phyloP scores from a whole-genome alignment of 148 eudicot genomes.

The Nyssa sinensis region DNA sequence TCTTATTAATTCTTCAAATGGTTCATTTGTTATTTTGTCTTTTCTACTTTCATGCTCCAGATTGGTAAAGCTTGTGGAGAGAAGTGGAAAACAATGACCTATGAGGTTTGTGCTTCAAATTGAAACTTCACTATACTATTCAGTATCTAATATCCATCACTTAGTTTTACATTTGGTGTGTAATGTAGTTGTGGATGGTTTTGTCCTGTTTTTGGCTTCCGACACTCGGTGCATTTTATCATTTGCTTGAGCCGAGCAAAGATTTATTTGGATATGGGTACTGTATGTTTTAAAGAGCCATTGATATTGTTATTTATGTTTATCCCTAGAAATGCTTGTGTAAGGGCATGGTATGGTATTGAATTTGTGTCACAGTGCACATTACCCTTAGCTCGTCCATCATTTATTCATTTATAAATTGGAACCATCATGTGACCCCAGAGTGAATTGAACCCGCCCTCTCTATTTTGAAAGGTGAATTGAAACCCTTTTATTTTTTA shows the following conservation, averaged over 20 bases:
- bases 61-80: conserved; percentile 91
- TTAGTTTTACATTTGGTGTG: no score
- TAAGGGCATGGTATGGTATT: neutral
- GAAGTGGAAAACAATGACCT: conserved; percentile 89
- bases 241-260: no score
- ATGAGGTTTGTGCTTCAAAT: conserved; percentile 55
- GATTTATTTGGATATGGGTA: neutral
- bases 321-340: neutral
- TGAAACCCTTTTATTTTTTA: no score
- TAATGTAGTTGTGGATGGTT: neutral
- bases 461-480: no score
- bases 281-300: neutral
- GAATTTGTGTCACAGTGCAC: neutral
- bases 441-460: no score
- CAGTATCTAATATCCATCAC: neutral
- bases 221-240: neutral
- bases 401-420: neutral
- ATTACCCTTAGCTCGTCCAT: neutral
- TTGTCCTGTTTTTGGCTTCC: conserved; percentile 1
- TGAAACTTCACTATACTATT: neutral
- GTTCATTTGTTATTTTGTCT: neutral
- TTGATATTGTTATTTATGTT: no score
- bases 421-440: neutral
- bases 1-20: neutral
- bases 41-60: conserved; percentile 30